Evolutionary conservation across 1,139 yeast species (phyloP).

Genomic region (Saccharomyces hybrid): DNA sequence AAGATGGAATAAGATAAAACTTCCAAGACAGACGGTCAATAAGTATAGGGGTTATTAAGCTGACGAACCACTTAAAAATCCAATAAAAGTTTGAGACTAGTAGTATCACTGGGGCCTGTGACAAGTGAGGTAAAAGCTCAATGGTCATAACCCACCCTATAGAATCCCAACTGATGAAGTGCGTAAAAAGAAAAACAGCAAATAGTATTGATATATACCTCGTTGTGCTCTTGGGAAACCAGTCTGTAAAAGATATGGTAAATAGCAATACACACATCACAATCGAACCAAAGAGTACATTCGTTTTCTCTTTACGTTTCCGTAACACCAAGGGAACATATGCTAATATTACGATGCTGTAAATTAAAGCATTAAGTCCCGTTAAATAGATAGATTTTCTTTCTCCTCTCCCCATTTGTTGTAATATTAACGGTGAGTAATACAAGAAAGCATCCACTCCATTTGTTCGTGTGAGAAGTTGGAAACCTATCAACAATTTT

Average conservation of each 20-base stretch:
- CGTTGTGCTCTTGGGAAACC: background rate
- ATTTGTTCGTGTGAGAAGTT: background rate
- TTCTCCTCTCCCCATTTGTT: background rate
- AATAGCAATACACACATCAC: background rate
- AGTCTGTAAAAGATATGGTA: background rate
- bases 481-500: background rate
- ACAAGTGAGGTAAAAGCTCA: background rate
- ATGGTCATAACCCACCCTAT: background rate
- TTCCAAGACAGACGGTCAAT: background rate
- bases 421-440: background rate
- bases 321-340: background rate
- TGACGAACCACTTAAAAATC: background rate
- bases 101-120: background rate
- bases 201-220: background rate
- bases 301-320: background rate
- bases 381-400: background rate
- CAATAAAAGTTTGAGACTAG: background rate
- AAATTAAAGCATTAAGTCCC: background rate
- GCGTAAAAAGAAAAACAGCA: background rate
- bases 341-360: background rate
- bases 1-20: background rate
- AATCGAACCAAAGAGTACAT: background rate
- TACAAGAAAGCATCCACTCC: background rate
- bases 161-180: background rate
- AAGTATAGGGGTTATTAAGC: background rate